Conservation (phyloP, 2,329 filamentous ascomycete species). For the Hypoxylon sp. region DNA sequence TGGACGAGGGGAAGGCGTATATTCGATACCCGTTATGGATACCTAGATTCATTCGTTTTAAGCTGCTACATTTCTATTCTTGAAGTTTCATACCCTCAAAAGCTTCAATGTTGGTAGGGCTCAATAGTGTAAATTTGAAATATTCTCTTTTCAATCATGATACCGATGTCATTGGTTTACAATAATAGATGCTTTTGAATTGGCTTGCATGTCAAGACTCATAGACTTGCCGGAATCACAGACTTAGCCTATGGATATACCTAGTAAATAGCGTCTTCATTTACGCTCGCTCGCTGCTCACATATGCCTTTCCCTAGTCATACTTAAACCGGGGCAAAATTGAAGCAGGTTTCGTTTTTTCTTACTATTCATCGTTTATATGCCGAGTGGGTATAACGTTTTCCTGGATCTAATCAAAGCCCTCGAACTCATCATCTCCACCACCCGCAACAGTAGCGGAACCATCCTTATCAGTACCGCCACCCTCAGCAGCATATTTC, state of each 20-base stretch:
- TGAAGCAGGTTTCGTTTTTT: background rate
- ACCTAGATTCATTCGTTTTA: constrained; percentile 52
- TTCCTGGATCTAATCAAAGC: constrained; percentile 63
- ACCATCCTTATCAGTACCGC: constrained; percentile 39
- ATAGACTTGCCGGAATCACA: background rate
- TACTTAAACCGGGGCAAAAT: background rate
- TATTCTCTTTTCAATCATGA: constrained; percentile 9
- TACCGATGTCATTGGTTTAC: background rate
- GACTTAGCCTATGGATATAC: too few species aligned
- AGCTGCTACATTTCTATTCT: constrained; percentile 29
- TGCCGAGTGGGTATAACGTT: constrained; percentile 27
- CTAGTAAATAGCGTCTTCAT: background rate
- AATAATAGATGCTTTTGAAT: background rate
- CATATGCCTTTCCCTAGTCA: background rate
- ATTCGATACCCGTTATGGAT: constrained; percentile 51
- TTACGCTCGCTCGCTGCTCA: background rate
- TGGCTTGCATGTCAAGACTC: background rate
- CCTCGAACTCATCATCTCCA: constrained; percentile 69
- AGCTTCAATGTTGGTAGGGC: constrained; percentile 8
- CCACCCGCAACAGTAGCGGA: constrained; percentile 41
- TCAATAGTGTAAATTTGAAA: constrained; percentile 20
- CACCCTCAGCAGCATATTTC: constrained; percentile 57
- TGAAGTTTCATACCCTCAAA: constrained; percentile 19
- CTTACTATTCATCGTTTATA: background rate
- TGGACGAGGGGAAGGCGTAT: constrained; percentile 36